phyloP scores from a whole-genome alignment of 1,284 basidiomycete species.

The Irpex sp. region DNA sequence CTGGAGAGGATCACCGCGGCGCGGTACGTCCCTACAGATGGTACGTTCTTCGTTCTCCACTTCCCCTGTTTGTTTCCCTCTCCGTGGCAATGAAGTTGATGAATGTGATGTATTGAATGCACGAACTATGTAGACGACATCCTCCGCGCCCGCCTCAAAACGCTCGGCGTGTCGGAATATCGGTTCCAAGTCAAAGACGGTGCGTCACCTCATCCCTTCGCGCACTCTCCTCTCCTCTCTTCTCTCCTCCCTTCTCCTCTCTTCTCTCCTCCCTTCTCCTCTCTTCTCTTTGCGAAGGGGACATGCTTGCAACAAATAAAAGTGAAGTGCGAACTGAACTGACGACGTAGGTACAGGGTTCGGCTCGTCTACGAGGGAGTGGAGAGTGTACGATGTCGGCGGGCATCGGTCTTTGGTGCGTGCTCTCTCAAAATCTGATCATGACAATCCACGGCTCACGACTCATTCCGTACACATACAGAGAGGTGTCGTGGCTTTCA shows the following conservation, averaged over 20 bases:
- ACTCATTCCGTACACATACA: too few species aligned
- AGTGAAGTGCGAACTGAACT: neutral
- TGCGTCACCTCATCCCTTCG: slow-evolving; percentile 3
- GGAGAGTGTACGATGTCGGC: slow-evolving; percentile 38
- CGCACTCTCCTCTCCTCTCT: neutral
- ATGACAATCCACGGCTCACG: too few species aligned
- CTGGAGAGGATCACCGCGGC: slow-evolving; percentile 38
- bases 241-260: too few species aligned
- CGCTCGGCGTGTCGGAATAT: slow-evolving; percentile 33
- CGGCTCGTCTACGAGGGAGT: slow-evolving; percentile 23
- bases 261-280: neutral
- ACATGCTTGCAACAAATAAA: too few species aligned
- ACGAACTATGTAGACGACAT: slow-evolving; percentile 33
- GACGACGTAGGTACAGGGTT: slow-evolving; percentile 6
- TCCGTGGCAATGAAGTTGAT: neutral
- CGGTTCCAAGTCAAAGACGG: slow-evolving; percentile 23
- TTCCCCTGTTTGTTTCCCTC: neutral
- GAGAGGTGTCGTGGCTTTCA: neutral
- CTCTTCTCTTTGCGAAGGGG: neutral
- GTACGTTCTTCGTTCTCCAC: slow-evolving; percentile 22
- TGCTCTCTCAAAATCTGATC: slow-evolving; percentile 8
- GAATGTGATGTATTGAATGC: neutral
- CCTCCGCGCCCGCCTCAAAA: slow-evolving; percentile 39
- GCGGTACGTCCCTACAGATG: slow-evolving; percentile 41
- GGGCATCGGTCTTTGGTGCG: slow-evolving; percentile 31